phyloP scores from a whole-genome alignment of 176 grass and related monocot species.

The Dendrocalamus sinicus region DNA sequence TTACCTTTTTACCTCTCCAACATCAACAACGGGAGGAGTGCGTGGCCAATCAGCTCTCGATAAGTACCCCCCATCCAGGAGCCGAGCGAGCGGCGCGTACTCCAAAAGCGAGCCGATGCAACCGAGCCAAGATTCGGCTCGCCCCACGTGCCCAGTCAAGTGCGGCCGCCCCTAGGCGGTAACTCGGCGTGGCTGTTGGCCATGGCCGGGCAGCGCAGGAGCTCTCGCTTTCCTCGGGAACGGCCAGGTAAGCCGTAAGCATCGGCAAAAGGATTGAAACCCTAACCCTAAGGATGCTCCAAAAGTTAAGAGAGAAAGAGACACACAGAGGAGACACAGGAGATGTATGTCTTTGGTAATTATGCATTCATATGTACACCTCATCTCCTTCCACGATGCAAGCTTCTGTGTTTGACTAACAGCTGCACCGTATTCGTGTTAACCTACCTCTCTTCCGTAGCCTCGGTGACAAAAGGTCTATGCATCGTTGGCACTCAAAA shows the following conservation, averaged over 20 bases:
- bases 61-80: conserved; percentile 38
- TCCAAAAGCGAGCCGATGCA: conserved; percentile 32
- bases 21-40: conserved; percentile 45
- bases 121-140: conserved; percentile 29
- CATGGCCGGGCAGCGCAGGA: conserved; percentile 53
- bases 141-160: conserved; percentile 30
- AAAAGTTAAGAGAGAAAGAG: conserved; percentile 9
- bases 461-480: not conserved
- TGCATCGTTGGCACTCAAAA: not conserved
- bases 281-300: conserved; percentile 49
- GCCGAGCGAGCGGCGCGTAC: conserved; percentile 5
- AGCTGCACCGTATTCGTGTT: not conserved
- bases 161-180: conserved; percentile 31
- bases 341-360: not conserved
- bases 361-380: not conserved
- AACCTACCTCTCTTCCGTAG: not conserved
- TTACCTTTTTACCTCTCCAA: not conserved
- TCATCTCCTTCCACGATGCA: not conserved
- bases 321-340: not conserved
- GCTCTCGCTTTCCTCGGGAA: conserved; percentile 59
- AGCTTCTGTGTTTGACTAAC: not conserved
- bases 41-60: conserved; percentile 34
- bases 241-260: not conserved
- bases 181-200: conserved; percentile 58
- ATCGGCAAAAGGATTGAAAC: conserved; percentile 20